Conservation (phyloP, 2,329 filamentous ascomycete genomes). For the Annulohypoxylon truncatum region DNA sequence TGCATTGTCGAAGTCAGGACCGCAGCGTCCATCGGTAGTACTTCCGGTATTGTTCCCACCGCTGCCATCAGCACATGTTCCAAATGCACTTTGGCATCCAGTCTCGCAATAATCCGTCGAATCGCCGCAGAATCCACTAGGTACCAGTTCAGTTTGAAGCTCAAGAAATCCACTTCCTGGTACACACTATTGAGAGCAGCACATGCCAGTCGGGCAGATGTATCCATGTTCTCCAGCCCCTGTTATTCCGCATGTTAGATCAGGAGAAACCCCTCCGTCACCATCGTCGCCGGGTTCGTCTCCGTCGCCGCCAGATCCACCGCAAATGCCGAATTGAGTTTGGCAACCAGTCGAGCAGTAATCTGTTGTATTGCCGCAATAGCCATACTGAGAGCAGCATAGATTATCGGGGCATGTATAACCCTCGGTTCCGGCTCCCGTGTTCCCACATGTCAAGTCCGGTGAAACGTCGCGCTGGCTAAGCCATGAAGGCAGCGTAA, state of each 20-base stretch:
- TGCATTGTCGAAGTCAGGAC: slow-evolving; percentile 52
- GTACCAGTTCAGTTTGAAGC: background rate
- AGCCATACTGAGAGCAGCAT: slow-evolving; percentile 44
- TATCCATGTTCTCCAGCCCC: slow-evolving; percentile 44
- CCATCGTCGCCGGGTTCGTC: slow-evolving; percentile 26
- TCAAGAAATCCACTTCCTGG: background rate
- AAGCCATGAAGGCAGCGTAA: slow-evolving; percentile 30
- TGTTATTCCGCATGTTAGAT: slow-evolving; percentile 43
- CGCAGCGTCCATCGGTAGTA: slow-evolving; percentile 62
- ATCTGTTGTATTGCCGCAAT: slow-evolving; percentile 34
- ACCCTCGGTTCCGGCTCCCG: slow-evolving; percentile 40
- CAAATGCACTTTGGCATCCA: slow-evolving; percentile 45
- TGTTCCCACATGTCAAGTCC: slow-evolving; percentile 43
- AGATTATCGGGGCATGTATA: slow-evolving; percentile 42
- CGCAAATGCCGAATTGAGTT: slow-evolving; percentile 29
- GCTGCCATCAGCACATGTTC: slow-evolving; percentile 23
- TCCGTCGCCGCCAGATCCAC: slow-evolving; percentile 34
- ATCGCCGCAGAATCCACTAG: slow-evolving; percentile 45
- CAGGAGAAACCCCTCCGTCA: slow-evolving; percentile 36
- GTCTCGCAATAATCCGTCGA: slow-evolving; percentile 42
- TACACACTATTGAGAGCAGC: slow-evolving; percentile 44
- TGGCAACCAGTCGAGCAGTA: slow-evolving; percentile 37
- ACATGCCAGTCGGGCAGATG: slow-evolving; percentile 40
- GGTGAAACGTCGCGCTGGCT: slow-evolving; percentile 37
- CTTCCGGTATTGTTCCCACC: slow-evolving; percentile 19